Conservation (phyloP, 257 asterid species). For the Haberlea rhodopensis region DNA sequence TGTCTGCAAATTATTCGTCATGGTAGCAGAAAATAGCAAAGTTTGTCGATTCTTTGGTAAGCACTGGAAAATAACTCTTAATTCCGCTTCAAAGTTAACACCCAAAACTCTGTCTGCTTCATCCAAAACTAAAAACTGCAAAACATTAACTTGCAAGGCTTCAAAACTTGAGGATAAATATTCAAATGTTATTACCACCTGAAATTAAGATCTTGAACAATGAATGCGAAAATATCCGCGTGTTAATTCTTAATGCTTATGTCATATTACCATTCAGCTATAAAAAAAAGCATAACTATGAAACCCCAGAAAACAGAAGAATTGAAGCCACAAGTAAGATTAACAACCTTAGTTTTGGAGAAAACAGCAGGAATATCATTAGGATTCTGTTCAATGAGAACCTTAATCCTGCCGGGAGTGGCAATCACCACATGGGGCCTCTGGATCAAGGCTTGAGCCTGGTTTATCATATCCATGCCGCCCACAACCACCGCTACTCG, state of each 20-base stretch:
- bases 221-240: no score
- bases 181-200: no score
- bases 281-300: conserved; percentile 1
- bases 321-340: not conserved
- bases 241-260: no score
- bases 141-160: conserved; percentile 24
- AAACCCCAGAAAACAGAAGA: not conserved
- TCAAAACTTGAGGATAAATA: not conserved
- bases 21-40: conserved; percentile 88
- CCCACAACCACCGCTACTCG: conserved; percentile 79
- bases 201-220: conserved; percentile 5
- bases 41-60: conserved; percentile 89
- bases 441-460: conserved; percentile 60
- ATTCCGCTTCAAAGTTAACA: conserved; percentile 79
- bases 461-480: conserved; percentile 87
- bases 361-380: conserved; percentile 73
- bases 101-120: conserved; percentile 96
- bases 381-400: conserved; percentile 72
- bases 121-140: conserved; percentile 91
- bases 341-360: conserved; percentile 65
- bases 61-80: conserved; percentile 77
- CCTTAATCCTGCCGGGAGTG: conserved; percentile 95
- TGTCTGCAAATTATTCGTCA: conserved; percentile 72
- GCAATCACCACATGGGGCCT: conserved; percentile 90
- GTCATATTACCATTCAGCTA: no score